Base-by-base conservation (phyloP, 148 eudicot species). In the Silene uniflora region DNA sequence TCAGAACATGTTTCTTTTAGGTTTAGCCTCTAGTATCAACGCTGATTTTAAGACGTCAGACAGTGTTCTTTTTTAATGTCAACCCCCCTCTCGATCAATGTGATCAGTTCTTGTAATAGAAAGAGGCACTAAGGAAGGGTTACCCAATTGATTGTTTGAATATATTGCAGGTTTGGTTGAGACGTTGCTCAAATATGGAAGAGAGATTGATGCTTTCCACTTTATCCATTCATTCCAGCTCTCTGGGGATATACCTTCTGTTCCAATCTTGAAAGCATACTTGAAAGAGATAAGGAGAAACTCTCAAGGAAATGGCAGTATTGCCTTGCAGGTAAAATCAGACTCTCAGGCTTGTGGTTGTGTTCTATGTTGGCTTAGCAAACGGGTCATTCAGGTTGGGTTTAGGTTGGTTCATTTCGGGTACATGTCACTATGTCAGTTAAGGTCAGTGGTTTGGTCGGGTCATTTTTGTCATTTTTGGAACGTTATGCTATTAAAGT, bases 141-240 rank as follows among this genome's bases (percentile, higher is more conserved):
- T 27, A 23, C 68, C 21, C 17, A 11, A 10, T 67, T 67, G 64
- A 77, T 54, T 23, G 11, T 54, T 47, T 24, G 62, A 52, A 52
- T 77, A 21, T 74, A 62, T 49, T 81, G 75, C 85, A 89, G 93
- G 84, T 70, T 42, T 89, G 67, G 70, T 89, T 67, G 86, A 87
- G 65, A 73, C 80, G 55, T 76, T 89, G 84, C 80, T 87, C 59
- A 60, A 65, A 64, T 73, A 70, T 59, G 86, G 84, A 74, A 84
- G 81, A 75, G 85, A 67, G 24, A 42, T 67, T n/a, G n/a, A n/a
- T n/a, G n/a, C n/a, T n/a, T n/a, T n/a, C n/a, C n/a, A n/a, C n/a
- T n/a, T n/a, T n/a, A n/a, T n/a, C n/a, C n/a, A n/a, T n/a, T 42
- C 69, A 32, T 65, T 29, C 46, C 69, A 65, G 69, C 46, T 65